Evolutionary conservation across 2,329 filamentous ascomycete species (phyloP).

Genomic region (Lasiodiplodia sp.): DNA sequence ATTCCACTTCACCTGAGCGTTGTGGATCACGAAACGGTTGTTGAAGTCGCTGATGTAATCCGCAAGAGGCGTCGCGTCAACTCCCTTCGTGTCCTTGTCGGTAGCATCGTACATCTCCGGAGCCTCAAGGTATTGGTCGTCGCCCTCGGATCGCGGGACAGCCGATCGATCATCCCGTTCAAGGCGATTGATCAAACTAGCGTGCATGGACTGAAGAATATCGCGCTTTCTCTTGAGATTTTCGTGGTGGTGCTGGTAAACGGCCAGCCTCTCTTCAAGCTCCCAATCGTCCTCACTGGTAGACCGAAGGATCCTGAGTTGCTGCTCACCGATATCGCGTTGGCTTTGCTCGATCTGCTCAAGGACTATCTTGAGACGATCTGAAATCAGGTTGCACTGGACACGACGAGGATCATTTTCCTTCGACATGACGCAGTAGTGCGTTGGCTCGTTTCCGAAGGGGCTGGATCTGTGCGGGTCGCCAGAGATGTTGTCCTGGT

Average conservation of each 20-base stretch:
- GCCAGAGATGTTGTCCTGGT: slow-evolving; percentile 78
- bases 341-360: slow-evolving; percentile 79
- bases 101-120: slow-evolving; percentile 60
- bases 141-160: slow-evolving; percentile 46
- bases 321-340: slow-evolving; percentile 75
- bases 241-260: slow-evolving; percentile 63
- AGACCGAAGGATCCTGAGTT: slow-evolving; percentile 66
- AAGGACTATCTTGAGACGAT: slow-evolving; percentile 79
- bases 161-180: slow-evolving; percentile 63
- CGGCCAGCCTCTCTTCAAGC: slow-evolving; percentile 62
- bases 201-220: slow-evolving; percentile 65
- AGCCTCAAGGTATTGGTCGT: slow-evolving; percentile 56
- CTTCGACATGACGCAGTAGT: slow-evolving; percentile 89
- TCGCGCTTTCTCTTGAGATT: slow-evolving; percentile 64
- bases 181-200: slow-evolving; percentile 63
- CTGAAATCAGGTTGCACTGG: slow-evolving; percentile 83
- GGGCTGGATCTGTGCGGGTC: slow-evolving; percentile 83
- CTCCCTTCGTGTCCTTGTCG: slow-evolving; percentile 56
- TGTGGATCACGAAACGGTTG: slow-evolving; percentile 98
- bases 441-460: slow-evolving; percentile 92
- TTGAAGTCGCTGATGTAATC: slow-evolving; percentile 96
- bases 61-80: slow-evolving; percentile 73
- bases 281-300: slow-evolving; percentile 58
- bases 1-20: slow-evolving; percentile 98
- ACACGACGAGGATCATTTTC: slow-evolving; percentile 80